Evolutionary conservation across 441 rosid species (phyloP), one percentile per base, ranked within the genome.

Genomic region (Croton laevigatus): DNA sequence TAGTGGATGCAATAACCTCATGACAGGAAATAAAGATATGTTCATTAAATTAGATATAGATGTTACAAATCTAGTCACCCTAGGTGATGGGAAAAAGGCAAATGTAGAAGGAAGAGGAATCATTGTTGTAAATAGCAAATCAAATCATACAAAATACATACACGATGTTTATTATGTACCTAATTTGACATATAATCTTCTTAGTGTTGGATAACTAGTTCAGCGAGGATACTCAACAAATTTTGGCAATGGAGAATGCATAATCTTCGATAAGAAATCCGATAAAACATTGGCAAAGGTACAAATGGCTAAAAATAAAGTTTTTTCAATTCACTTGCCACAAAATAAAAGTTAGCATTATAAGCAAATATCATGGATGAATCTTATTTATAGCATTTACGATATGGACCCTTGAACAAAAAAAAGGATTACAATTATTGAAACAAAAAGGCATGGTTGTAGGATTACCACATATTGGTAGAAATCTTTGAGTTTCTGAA

Each of bases 381-480:
- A 20, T 57, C 70, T 3, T n/a, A 64, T 27, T 27, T 72, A 8
- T 65, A 37, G 75, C 70, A 64, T 16, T 34, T 54, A 10, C 42
- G 70, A 59, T 60, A 59, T 67, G 68, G 49, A 0, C 68, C 67
- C 48, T 20, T 45, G 11, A 72, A 46, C 22, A 57, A 34, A 4
- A 59, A 46, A 4, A 13, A 22, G n/a, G 11, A n/a, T 6, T 69
- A 8, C 0, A 59, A 1, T 1, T 59, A 20, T 2, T 68, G 0
- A 13, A 32, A 17, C 4, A 10, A 3, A 59, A 66, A 8, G 49
- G 36, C 5, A 65, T 59, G 71, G 66, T 66, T 14, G 3, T 65
- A 59, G 58, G 64, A 1, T 38, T 68, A 11, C 63, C 51, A 1
- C 0, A 0, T 3, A 14, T 73, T 32, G 2, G 8, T 4, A 17